A percentile compares a stretch with the other conserved stretches of the same genome.
These are phyloP conservation scores for Amanita phalloides DNA, from an alignment of 768 basidiomycete species.

Conservation along the genomic window DNA sequence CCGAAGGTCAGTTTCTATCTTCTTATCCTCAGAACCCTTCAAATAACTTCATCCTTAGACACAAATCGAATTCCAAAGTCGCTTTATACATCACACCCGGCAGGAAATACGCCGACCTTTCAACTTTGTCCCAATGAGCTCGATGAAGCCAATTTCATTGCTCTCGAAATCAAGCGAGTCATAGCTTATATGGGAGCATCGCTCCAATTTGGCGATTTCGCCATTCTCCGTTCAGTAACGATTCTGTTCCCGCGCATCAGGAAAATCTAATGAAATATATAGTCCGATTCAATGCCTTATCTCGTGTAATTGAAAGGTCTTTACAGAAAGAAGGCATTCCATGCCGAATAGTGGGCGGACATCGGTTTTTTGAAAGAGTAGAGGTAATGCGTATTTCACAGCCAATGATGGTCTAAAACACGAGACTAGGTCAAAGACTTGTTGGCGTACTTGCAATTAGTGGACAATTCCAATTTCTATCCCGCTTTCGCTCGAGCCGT, in stretches of 20 bases:
- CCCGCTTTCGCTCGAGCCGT: slow-evolving; percentile 67
- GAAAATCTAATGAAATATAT: slow-evolving; percentile 1
- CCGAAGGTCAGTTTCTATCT: slow-evolving; percentile 46
- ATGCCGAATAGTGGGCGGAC: slow-evolving; percentile 63
- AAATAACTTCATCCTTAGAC: slow-evolving; percentile 32
- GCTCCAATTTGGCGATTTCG: slow-evolving; percentile 68
- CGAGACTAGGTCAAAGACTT: slow-evolving; percentile 61
- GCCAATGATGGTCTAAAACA: background rate
- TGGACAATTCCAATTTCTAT: slow-evolving; percentile 58
- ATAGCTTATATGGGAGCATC: slow-evolving; percentile 67
- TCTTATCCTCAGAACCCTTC: background rate
- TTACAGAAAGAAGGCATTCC: slow-evolving; percentile 77
- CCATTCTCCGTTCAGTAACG: slow-evolving; percentile 55
- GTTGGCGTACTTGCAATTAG: slow-evolving; percentile 71
- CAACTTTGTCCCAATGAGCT: slow-evolving; percentile 40
- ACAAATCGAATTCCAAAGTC: slow-evolving; percentile 65
- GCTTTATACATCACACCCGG: slow-evolving; percentile 56
- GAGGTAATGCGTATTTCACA: slow-evolving; percentile 35
- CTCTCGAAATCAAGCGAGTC: slow-evolving; percentile 65
- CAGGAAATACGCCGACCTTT: slow-evolving; percentile 50
- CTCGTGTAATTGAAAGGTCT: slow-evolving; percentile 62
- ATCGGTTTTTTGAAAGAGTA: slow-evolving; percentile 78
- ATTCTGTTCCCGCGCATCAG: background rate
- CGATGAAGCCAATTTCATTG: slow-evolving; percentile 63
- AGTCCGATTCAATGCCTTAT: slow-evolving; percentile 80